Base-by-base conservation (phyloP, 768 basidiomycete species). In the Chalciporus sphaerocephalus region DNA sequence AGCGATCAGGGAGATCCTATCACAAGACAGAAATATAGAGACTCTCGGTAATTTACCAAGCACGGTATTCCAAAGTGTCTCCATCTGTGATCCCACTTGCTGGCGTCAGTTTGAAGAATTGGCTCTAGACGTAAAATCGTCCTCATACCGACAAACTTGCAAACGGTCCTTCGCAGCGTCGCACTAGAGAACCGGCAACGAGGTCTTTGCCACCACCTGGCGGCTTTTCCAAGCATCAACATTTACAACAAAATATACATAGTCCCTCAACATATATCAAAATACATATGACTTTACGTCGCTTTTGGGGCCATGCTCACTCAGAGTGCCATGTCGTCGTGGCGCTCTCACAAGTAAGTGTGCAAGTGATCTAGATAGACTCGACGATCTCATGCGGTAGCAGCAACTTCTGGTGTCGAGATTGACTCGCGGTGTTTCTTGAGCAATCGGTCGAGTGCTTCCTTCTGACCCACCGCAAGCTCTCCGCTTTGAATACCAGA, bases 401-500 rank as follows among this genome's bases (percentile, higher is more conserved):
- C 33, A n/a, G 28, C 32, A 23, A 52, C 27, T 20, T 40, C 35
- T 2, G 38, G 34, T 25, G 39, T 7, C 1, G 48, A 54, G 40
- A 54, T 9, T 21, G 53, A 54, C 11, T 74, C 73, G 45, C 82
- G 80, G 70, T 94, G 92, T 72, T 80, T 80, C 71, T 77, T 79
- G 54, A 98, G 76, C 24, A 98, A 74, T 48, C 84, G 78, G 66
- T 97, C 93, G 23, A 98, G 76, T 5, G 90, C 85, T 60, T 88
- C 86, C 70, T 85, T 87, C 70, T 97, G 90, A n/a, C 96, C 93
- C 34, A 97, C 86, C 36, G 81, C 83, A 58, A 99, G 87, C 64
- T 90, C 83, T 46, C 96, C 96, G 28, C 85, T 85, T 61, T 87
- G 83, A 66, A 97, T 92, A 25, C 87, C 92, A 42, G 87, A 87